Base-by-base conservation (phyloP, 495 filamentous ascomycete species). In the Staphylotrichum longicolle region DNA sequence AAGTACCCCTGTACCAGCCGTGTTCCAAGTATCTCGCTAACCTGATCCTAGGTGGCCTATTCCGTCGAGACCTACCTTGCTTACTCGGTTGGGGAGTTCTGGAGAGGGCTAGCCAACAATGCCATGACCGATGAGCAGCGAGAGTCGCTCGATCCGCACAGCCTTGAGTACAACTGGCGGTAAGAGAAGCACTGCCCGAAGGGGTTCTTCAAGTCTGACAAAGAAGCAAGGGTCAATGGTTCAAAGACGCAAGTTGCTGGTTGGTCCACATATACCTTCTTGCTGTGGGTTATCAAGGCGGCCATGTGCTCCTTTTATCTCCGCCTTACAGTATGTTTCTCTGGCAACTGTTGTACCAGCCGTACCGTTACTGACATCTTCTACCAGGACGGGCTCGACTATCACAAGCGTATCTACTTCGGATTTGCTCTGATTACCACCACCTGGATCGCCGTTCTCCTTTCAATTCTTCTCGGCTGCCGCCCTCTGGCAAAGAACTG, bases 271-370 rank as follows among this genome's bases (percentile, higher is more conserved):
- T 87, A 86, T 57, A 82, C 80, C 0, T 73, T 80, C 12, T 61
- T 85, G 15, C 64, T 88, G 9, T 88, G 83, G 83, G 63, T 75
- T 37, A 54, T 88, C 58, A 88, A 88, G 67, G 70, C 80, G 0
- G 81, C 82, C 66, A 80, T 86, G 77, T 77, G 79, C 35, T 70
- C 81, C 27, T 86, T 87, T 61, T 88, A 85, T 62, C 76, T 80
- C n/a, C 75, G 84, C 59, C 74, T 88, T 40, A 87, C 83, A 57
- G 81, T 85, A 64, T 12, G 69, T 50, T 4, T 7, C 33, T 39
- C 37, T 1, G 15, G 30, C 15, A 35, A 32, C 8, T 15, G 5
- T 12, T 4, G 8, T n/a, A 0, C 1, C 2, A 0, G 3, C 8
- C 20, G 2, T 27, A 1, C 34, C 8, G 9, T 12, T 15, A 15